Evolutionary conservation across 2,329 filamentous ascomycete genomes (phyloP).

Genomic region (Cladosporium oxysporum): DNA sequence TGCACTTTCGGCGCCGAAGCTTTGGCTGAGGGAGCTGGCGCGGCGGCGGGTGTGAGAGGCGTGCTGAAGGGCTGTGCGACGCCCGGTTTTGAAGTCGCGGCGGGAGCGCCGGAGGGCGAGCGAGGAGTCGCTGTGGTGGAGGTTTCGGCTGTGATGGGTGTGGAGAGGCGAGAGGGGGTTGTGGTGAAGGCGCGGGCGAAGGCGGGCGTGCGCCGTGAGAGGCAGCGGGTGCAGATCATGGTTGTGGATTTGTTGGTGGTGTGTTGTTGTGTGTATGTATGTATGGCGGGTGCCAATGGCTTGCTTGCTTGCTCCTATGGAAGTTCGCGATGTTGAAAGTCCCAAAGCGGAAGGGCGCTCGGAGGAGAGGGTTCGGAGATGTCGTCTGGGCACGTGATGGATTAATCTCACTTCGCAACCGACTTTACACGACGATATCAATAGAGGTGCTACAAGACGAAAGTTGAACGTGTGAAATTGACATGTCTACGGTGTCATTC

Average conservation of each 20-base stretch:
- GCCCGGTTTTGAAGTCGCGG: slow-evolving; percentile 47
- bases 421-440: not conserved
- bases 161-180: slow-evolving; percentile 22
- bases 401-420: not conserved
- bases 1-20: slow-evolving; percentile 32
- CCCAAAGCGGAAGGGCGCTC: slow-evolving; percentile 12
- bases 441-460: not conserved
- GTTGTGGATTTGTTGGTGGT: not conserved
- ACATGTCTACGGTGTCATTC: not conserved
- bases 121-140: slow-evolving; percentile 34
- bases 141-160: slow-evolving; percentile 33
- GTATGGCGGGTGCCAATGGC: not conserved
- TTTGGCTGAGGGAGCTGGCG: slow-evolving; percentile 34
- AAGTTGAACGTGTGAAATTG: not conserved
- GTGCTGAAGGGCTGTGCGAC: slow-evolving; percentile 48
- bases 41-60: slow-evolving; percentile 32
- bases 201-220: slow-evolving; percentile 24
- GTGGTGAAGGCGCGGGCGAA: slow-evolving; percentile 12
- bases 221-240: slow-evolving; percentile 37
- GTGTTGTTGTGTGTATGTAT: not conserved
- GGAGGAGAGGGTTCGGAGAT: slow-evolving; percentile 13
- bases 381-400: not conserved
- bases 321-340: slow-evolving; percentile 15
- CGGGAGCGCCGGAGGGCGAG: slow-evolving; percentile 37
- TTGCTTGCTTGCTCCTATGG: not conserved